A percentile compares a stretch with the other conserved stretches of the same genome.
Conservation (phyloP, 164 flowering plant species). For the Protea cynaroides region DNA sequence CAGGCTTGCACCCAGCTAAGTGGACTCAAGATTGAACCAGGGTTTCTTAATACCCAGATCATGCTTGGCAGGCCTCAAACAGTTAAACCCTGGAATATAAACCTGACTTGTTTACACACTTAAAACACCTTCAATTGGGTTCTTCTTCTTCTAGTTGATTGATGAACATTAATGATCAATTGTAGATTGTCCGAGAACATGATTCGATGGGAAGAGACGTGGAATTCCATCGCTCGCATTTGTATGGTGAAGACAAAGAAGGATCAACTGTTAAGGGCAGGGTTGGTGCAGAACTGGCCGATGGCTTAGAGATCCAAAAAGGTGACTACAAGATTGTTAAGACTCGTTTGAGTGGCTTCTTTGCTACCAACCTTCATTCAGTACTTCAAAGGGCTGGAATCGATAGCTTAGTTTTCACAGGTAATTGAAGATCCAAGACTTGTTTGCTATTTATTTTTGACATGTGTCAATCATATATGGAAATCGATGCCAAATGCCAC, state of each 20-base stretch:
- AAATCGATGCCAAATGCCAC: too few relatives aligned
- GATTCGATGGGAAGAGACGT: constrained; percentile 88
- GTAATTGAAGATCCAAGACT: constrained; percentile 32
- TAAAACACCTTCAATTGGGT: too few relatives aligned
- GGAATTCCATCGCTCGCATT: constrained; percentile 66
- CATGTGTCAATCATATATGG: neutral
- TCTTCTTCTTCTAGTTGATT: neutral
- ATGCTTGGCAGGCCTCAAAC: too few relatives aligned
- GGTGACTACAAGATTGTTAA: constrained; percentile 87
- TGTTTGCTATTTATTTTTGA: neutral
- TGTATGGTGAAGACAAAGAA: constrained; percentile 43
- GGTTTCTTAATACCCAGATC: too few relatives aligned
- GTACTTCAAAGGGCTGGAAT: constrained; percentile 56
- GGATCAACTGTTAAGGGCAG: constrained; percentile 67
- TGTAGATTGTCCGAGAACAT: constrained; percentile 95
- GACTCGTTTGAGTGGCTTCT: constrained; percentile 92
- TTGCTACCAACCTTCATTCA: constrained; percentile 73
- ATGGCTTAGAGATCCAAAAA: constrained; percentile 63
- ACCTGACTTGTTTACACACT: too few relatives aligned
- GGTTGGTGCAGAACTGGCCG: constrained; percentile 77
- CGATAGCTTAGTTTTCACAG: constrained; percentile 50
- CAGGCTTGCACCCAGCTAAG: too few relatives aligned
- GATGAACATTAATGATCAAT: neutral
- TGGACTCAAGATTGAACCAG: too few relatives aligned
- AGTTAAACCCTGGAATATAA: too few relatives aligned